These are phyloP conservation scores for Brettanomyces naardenensis DNA, from an alignment of 805 yeast species.

Conservation along the genomic window DNA sequence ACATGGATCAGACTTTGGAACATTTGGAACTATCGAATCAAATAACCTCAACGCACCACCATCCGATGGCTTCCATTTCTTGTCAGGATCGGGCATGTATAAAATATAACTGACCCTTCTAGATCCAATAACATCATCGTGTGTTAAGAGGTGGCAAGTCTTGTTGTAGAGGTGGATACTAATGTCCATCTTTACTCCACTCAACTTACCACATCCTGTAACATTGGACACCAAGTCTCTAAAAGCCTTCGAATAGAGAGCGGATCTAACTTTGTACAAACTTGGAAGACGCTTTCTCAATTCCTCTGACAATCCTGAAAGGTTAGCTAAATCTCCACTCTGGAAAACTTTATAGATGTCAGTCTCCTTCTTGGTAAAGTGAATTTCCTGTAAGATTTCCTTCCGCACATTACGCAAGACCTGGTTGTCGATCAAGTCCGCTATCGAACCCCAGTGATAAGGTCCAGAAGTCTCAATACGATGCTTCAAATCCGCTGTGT, in stretches of 20 bases:
- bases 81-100: slow-evolving; percentile 88
- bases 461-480: slow-evolving; percentile 58
- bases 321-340: slow-evolving; percentile 86
- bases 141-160: slow-evolving; percentile 90
- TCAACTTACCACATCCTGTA: slow-evolving; percentile 81
- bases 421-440: slow-evolving; percentile 64
- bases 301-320: slow-evolving; percentile 74
- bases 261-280: slow-evolving; percentile 71
- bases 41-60: slow-evolving; percentile 90
- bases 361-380: slow-evolving; percentile 92
- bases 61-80: slow-evolving; percentile 80
- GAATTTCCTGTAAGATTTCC: slow-evolving; percentile 77
- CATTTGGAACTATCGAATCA: slow-evolving; percentile 81
- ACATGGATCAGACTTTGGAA: slow-evolving; percentile 72
- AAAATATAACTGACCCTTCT: slow-evolving; percentile 88
- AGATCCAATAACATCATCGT: slow-evolving; percentile 96
- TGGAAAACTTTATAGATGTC: slow-evolving; percentile 91
- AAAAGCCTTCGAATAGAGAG: slow-evolving; percentile 79
- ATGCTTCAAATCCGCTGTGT: slow-evolving; percentile 30
- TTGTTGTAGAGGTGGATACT: slow-evolving; percentile 84
- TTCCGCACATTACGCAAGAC: slow-evolving; percentile 71
- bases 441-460: slow-evolving; percentile 84
- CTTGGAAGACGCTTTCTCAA: slow-evolving; percentile 71
- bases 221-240: slow-evolving; percentile 69
- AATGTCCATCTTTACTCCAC: slow-evolving; percentile 90